Base-by-base conservation (phyloP, 306 rosid genomes). In the Quillaja saponaria region DNA sequence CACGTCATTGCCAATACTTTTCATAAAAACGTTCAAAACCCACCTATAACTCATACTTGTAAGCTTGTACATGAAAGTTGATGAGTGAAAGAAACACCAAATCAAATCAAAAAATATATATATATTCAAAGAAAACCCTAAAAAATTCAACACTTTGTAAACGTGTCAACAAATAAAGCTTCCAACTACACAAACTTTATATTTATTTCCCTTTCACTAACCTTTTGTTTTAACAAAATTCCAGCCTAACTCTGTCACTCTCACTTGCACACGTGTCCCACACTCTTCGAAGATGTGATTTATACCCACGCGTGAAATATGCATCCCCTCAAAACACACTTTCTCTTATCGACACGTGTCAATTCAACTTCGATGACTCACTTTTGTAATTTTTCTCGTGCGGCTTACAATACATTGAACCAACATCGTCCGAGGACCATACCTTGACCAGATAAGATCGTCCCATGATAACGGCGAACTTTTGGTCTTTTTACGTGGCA, bases 401-500 rank as follows among this genome's bases (percentile, higher is more conserved):
- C 47, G 51, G 80, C 82, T 66, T 54, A 77, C 56, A 9, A 39
- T 69, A 20, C 84, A 70, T 16, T 83, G 87, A 78, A 83, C 81
- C 80, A n/a, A 40, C 49, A 59, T 42, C 16, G 20, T 18, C 5
- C 13, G 31, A 12, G 48, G 42, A 55, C 76, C 82, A 81, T 79
- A 82, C 80, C 54, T 1, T 33, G 61, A 67, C 49, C 65, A 77
- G 95, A 91, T 91, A 91, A 91, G 95, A 73, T 81, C 80, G 87
- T 73, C 81, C 75, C 75, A 55, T 40, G 78, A 63, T 72, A 70
- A 37, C 55, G 52, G 53, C 81, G 71, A 68, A 72, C 31, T 66
- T 68, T 69, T n/a, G n/a, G n/a, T n/a, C n/a, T 37, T 62, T 45
- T 16, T 6, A 72, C 96, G 89, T 83, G 96, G 82, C 77, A 7